These are phyloP conservation scores for Microascus cirrosus DNA, from an alignment of 2,329 filamentous ascomycete genomes.

Conservation along the genomic window DNA sequence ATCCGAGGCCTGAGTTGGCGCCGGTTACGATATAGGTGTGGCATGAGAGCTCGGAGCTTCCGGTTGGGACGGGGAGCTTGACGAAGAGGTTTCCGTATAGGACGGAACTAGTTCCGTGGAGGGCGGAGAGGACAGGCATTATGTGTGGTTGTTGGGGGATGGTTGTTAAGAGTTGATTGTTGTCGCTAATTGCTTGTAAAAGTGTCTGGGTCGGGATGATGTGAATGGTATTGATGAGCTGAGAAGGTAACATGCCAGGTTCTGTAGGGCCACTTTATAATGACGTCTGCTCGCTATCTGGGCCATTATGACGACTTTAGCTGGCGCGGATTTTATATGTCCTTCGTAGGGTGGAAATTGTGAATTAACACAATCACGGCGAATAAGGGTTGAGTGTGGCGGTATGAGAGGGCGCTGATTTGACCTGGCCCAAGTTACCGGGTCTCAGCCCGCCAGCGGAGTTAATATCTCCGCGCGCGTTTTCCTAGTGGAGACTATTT, in stretches of 20 bases:
- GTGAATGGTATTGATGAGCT: too few species aligned
- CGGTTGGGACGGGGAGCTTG: background rate
- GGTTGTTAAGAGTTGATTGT: background rate
- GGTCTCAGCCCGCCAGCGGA: background rate
- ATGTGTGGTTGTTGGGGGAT: too few species aligned
- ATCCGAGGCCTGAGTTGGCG: conserved; percentile 34
- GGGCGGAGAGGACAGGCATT: background rate
- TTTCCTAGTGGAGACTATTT: background rate
- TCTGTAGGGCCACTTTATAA: too few species aligned
- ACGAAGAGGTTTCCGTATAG: background rate
- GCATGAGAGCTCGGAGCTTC: background rate
- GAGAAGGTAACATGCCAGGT: too few species aligned
- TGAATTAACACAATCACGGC: too few species aligned
- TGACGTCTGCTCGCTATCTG: too few species aligned
- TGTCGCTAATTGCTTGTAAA: too few species aligned
- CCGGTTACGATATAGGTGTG: conserved; percentile 42
- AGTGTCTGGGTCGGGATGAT: too few species aligned
- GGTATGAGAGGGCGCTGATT: background rate
- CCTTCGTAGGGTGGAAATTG: too few species aligned
- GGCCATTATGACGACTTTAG: too few species aligned
- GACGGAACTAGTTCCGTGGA: background rate
- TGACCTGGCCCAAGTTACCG: background rate
- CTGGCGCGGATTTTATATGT: too few species aligned
- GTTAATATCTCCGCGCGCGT: conserved; percentile 1
- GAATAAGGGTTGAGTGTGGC: background rate